These are phyloP conservation scores for Mucor plumbeus DNA, from an alignment of 371 early-diverging fungal genomes.

Conservation along the genomic window DNA sequence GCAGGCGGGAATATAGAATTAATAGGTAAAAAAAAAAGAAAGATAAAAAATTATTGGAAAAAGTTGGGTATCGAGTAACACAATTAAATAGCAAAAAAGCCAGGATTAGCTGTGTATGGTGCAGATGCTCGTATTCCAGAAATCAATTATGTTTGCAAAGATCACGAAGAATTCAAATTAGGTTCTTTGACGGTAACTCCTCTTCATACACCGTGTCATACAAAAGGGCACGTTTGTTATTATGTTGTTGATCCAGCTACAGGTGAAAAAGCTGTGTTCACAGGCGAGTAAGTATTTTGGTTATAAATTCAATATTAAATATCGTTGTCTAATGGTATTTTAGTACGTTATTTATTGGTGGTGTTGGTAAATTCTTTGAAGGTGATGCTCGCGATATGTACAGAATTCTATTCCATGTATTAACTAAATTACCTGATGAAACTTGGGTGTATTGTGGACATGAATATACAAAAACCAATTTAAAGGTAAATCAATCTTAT, in stretches of 20 bases:
- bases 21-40: conserved; percentile 19
- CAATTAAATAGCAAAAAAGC: conserved; percentile 65
- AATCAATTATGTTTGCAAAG: conserved; percentile 76
- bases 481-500: conserved; percentile 32
- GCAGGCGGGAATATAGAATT: conserved; percentile 76
- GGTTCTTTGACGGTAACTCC: conserved; percentile 72
- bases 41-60: not conserved
- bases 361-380: conserved; percentile 95
- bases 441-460: conserved; percentile 92
- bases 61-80: conserved; percentile 65
- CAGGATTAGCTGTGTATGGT: conserved; percentile 82
- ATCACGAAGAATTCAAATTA: conserved; percentile 78
- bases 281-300: conserved; percentile 41
- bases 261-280: conserved; percentile 53
- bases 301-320: not conserved
- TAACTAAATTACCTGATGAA: conserved; percentile 80
- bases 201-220: conserved; percentile 87
- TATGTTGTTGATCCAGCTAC: conserved; percentile 69
- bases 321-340: not conserved
- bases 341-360: conserved; percentile 56
- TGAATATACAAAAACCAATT: conserved; percentile 43
- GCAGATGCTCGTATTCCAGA: conserved; percentile 87
- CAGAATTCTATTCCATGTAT: conserved; percentile 69
- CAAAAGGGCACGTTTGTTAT: conserved; percentile 87
- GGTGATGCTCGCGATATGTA: conserved; percentile 90